Evolutionary conservation across 345 rosid species (phyloP).

Genomic region (Citropsis articulata): DNA sequence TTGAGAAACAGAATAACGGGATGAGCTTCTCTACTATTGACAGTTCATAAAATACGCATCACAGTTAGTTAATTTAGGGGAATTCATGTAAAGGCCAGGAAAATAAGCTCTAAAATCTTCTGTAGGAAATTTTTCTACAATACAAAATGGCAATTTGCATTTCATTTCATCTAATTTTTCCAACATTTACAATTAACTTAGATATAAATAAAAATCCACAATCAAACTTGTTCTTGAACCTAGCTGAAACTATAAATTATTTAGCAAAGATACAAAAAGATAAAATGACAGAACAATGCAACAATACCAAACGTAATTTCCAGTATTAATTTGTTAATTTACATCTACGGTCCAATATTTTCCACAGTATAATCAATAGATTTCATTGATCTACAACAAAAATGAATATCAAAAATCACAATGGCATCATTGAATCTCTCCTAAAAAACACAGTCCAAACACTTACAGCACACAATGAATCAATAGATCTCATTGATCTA

Average conservation of each 20-base stretch:
- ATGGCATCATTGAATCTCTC: too few relatives aligned
- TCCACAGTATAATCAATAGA: background rate
- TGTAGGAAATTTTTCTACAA: too few relatives aligned
- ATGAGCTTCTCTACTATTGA: background rate
- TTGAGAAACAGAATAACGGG: background rate
- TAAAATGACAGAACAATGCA: background rate
- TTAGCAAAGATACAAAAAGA: background rate
- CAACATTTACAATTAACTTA: background rate
- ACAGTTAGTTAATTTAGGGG: background rate
- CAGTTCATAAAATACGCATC: background rate
- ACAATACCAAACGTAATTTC: background rate
- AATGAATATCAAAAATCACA: background rate
- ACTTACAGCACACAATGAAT: background rate
- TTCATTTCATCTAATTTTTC: background rate
- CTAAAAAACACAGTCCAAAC: background rate
- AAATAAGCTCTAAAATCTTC: background rate
- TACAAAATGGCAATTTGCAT: background rate
- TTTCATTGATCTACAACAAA: background rate
- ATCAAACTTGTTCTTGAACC: background rate
- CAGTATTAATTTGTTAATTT: background rate
- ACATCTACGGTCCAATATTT: background rate
- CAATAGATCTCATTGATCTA: background rate
- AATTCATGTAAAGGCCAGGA: background rate
- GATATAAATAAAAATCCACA: background rate
- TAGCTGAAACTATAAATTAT: background rate